phyloP scores from a whole-genome alignment of 2,329 filamentous ascomycete species.

The Pseudogymnoascus sp. region DNA sequence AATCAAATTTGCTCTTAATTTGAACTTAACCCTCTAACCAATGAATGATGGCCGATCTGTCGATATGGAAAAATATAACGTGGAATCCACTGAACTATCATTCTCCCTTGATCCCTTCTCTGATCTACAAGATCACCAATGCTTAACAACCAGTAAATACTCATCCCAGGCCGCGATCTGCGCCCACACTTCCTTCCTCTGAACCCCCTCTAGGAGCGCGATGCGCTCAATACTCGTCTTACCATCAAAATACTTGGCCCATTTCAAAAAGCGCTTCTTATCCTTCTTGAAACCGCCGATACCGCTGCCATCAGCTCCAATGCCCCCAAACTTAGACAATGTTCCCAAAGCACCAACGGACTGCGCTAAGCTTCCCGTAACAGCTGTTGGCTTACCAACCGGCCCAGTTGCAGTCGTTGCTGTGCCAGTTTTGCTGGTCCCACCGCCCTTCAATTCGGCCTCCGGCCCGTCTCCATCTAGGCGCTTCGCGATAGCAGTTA shows the following conservation, averaged over 20 bases:
- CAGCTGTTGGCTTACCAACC: background rate
- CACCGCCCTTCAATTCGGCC: conserved; percentile 14
- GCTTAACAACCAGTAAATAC: conserved; percentile 58
- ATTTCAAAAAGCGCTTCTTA: conserved; percentile 57
- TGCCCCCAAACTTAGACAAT: background rate
- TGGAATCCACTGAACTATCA: background rate
- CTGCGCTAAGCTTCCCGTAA: conserved; percentile 14
- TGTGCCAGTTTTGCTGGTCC: background rate
- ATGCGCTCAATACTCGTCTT: conserved; percentile 79
- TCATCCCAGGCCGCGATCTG: conserved; percentile 59
- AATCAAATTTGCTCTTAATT: background rate
- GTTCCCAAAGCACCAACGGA: background rate
- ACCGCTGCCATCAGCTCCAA: background rate
- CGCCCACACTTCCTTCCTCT: conserved; percentile 72
- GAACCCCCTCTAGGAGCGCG: conserved; percentile 75
- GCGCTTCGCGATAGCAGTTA: conserved; percentile 51
- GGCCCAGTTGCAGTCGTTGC: background rate
- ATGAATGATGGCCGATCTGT: background rate
- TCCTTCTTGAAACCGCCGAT: conserved; percentile 38
- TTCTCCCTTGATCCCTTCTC: background rate
- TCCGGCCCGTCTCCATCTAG: conserved; percentile 26
- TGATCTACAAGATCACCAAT: conserved; percentile 48
- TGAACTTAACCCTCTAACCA: background rate
- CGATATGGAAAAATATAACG: background rate
- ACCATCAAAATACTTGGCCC: conserved; percentile 85